phyloP scores from a whole-genome alignment of 257 asterid genomes.

The Lycium ferocissimum region DNA sequence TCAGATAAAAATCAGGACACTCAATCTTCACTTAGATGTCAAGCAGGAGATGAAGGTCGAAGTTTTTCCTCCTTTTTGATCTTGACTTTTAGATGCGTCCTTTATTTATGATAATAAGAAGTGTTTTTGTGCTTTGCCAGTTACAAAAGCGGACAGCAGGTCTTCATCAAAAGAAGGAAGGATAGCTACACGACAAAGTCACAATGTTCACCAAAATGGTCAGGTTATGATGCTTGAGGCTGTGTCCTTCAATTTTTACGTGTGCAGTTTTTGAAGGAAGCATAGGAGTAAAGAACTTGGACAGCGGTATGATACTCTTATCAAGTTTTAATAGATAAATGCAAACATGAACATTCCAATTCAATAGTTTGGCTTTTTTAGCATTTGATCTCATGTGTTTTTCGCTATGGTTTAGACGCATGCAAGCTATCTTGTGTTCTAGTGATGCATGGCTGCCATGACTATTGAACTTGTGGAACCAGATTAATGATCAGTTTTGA shows the following conservation, averaged over 20 bases:
- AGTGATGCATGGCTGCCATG: slow-evolving; percentile 17
- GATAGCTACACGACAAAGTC: slow-evolving; percentile 1
- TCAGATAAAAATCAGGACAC: slow-evolving; percentile 25
- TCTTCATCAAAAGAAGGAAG: slow-evolving; percentile 29
- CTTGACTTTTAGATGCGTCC: slow-evolving; percentile 1
- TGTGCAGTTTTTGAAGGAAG: slow-evolving; percentile 40
- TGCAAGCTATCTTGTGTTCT: slow-evolving; percentile 7
- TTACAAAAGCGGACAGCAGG: slow-evolving; percentile 30
- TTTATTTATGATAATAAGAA: slow-evolving; percentile 19
- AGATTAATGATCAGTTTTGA: slow-evolving; percentile 1
- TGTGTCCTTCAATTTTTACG: slow-evolving; percentile 40
- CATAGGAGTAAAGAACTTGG: slow-evolving; percentile 25
- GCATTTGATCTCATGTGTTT: not conserved
- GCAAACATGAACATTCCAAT: slow-evolving; percentile 13
- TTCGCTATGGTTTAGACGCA: not conserved
- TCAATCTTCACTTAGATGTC: slow-evolving; percentile 37
- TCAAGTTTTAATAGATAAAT: not conserved
- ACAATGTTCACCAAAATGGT: slow-evolving; percentile 34
- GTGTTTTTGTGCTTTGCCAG: slow-evolving; percentile 8
- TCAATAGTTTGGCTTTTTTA: not conserved
- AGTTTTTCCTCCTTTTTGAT: slow-evolving; percentile 14
- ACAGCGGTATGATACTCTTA: slow-evolving; percentile 25
- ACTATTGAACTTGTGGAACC: slow-evolving; percentile 23
- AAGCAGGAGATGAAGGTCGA: slow-evolving; percentile 47
- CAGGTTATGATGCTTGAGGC: slow-evolving; percentile 42